Evolutionary conservation across 768 basidiomycete species (phyloP), one percentile per base, ranked within the genome.

Genomic region (Antrodiella citrinella): DNA sequence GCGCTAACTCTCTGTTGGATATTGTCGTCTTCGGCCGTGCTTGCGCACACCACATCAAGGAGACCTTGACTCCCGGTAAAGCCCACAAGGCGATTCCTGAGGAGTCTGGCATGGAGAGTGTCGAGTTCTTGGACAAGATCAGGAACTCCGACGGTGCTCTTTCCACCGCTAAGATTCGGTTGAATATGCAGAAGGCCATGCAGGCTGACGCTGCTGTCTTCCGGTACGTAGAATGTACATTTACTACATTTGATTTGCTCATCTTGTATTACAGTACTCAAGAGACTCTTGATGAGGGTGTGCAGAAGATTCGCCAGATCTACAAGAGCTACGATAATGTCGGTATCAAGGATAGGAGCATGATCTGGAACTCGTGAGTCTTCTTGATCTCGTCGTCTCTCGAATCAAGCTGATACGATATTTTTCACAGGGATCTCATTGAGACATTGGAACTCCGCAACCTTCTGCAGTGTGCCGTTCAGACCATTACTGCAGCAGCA

Each of bases 21-120:
- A 96, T 98, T 58, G 96, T 98, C 67, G 96, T 98, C 57, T 99
- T 98, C 61, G 96, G 96, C 59, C 93, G 96, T 68, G 95, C 96
- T n/a, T 93, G 90, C 60, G 95, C 96, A 22, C 89, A 96, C 69
- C 96, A 98, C 71, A 98, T 98, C 66, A 84, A 82, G 58, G 91
- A 95, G 49, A 98, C 77, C 39, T 76, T 91, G 51, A 82, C 84
- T 15, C 91, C 93, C 39, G 91, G 92, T 51, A 89, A 85, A 64
- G 81, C 92, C 9, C 96, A 98, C 73, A 91, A 91, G 69, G 73
- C 75, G 52, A 86, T 98, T 55, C 78, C 86, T 39, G 86, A 84
- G 42, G 84, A 95, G 58, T 83, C 92, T 56, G 95, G 96, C 49
- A 73, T 91, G 45, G 67, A 83, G 52, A 86, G 81, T 61, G 81